These are phyloP conservation scores for Heliamphora pulchella DNA, from an alignment of 179 eudicot species.

Conservation along the genomic window DNA sequence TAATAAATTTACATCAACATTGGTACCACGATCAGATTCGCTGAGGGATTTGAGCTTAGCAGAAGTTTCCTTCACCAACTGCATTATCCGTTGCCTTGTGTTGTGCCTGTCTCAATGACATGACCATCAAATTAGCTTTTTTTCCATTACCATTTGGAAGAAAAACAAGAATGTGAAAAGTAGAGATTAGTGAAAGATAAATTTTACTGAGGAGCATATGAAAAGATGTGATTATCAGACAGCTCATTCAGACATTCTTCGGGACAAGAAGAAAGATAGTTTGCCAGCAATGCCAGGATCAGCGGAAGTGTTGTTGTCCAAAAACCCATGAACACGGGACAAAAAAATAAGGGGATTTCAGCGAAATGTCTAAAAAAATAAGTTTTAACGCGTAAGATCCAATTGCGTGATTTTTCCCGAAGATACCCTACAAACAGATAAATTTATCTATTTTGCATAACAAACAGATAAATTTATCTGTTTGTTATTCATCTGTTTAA, in stretches of 20 bases:
- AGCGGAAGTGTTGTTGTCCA: background rate
- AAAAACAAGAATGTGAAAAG: background rate
- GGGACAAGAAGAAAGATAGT: background rate
- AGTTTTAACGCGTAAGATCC: too few species aligned
- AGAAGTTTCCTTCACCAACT: conserved; percentile 61
- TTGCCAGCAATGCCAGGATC: too few species aligned
- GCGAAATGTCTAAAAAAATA: too few species aligned
- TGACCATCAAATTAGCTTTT: background rate
- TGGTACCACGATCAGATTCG: conserved; percentile 38
- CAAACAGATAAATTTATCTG: too few species aligned
- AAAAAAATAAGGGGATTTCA: background rate
- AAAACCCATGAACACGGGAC: background rate
- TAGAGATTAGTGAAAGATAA: background rate
- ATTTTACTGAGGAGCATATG: background rate
- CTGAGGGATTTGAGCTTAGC: conserved; percentile 50
- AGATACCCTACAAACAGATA: too few species aligned
- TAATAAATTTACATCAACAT: conserved; percentile 31
- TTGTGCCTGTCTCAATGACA: conserved; percentile 31
- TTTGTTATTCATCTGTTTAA: too few species aligned
- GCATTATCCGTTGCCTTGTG: conserved; percentile 48
- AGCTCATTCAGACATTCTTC: background rate
- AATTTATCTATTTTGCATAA: too few species aligned
- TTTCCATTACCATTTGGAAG: background rate
- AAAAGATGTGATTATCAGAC: background rate
- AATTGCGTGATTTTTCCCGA: too few species aligned